Conservation (phyloP, 78 protist species). For the Planoprotostelium fungivorum region DNA sequence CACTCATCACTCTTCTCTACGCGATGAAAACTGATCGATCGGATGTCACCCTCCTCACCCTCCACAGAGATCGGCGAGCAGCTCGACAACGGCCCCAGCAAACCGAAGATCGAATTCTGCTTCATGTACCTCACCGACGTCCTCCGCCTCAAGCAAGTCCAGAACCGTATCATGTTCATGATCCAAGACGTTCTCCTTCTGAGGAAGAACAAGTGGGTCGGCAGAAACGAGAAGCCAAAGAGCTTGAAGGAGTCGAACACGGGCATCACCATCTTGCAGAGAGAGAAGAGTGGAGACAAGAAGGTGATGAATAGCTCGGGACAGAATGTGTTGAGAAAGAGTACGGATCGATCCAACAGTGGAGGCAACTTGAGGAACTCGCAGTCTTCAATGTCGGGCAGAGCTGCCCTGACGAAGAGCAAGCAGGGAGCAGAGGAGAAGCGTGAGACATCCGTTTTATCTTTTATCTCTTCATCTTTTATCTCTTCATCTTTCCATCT, state of each 20-base stretch:
- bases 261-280: neutral
- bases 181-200: constrained; percentile 60
- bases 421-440: neutral
- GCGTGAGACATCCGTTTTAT: neutral
- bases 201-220: constrained; percentile 34
- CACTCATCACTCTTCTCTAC: too few species aligned
- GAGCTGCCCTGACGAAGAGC: neutral
- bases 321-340: neutral
- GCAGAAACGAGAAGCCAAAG: neutral
- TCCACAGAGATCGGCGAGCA: neutral
- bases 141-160: constrained; percentile 3
- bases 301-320: neutral
- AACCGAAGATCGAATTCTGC: neutral
- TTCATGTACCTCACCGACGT: neutral
- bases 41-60: neutral
- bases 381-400: neutral
- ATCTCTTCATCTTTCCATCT: too few species aligned
- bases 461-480: too few species aligned
- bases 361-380: neutral
- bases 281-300: neutral
- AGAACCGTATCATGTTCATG: constrained; percentile 41
- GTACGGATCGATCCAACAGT: neutral
- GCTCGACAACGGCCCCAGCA: neutral
- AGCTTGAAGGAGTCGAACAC: neutral
- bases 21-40: too few species aligned